phyloP scores from a whole-genome alignment of 2,329 filamentous ascomycete species.

The Ophiosphaerella narmari region DNA sequence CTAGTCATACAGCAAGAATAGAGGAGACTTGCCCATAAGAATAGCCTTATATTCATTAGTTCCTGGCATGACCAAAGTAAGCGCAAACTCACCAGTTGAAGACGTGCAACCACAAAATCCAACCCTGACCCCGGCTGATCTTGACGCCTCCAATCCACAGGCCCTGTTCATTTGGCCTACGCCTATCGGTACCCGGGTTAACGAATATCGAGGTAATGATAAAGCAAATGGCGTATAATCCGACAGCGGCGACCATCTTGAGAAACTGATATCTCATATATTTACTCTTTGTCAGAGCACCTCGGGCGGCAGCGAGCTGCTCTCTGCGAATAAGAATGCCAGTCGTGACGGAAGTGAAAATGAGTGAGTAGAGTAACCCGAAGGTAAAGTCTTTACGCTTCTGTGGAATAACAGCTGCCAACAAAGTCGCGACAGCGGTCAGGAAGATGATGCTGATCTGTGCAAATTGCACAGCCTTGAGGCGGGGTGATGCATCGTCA shows the following conservation, averaged over 20 bases:
- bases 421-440: constrained; percentile 18
- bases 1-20: constrained; percentile 35
- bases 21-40: constrained; percentile 30
- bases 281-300: constrained; percentile 23
- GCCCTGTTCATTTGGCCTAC: constrained; percentile 12
- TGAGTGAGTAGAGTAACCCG: constrained; percentile 26
- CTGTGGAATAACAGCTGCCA: constrained; percentile 22
- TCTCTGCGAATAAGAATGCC: constrained; percentile 25
- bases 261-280: constrained; percentile 30
- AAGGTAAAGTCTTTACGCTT: constrained; percentile 29
- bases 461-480: constrained; percentile 23
- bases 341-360: constrained; percentile 25
- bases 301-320: constrained; percentile 18
- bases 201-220: constrained; percentile 12
- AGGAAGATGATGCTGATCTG: constrained; percentile 20
- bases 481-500: constrained; percentile 19
- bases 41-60: constrained; percentile 18
- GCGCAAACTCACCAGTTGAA: constrained; percentile 29
- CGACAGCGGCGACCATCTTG: constrained; percentile 23
- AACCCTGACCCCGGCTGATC: constrained; percentile 22
- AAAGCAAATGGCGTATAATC: constrained; percentile 25
- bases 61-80: fast-evolving
- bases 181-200: constrained; percentile 4
- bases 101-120: constrained; percentile 25
- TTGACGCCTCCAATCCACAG: constrained; percentile 24